Percentiles rank a stretch among this genome's conserved stretches.
Conservation (phyloP, 2,329 filamentous ascomycete genomes). For the Dactylellina drechsleri region DNA sequence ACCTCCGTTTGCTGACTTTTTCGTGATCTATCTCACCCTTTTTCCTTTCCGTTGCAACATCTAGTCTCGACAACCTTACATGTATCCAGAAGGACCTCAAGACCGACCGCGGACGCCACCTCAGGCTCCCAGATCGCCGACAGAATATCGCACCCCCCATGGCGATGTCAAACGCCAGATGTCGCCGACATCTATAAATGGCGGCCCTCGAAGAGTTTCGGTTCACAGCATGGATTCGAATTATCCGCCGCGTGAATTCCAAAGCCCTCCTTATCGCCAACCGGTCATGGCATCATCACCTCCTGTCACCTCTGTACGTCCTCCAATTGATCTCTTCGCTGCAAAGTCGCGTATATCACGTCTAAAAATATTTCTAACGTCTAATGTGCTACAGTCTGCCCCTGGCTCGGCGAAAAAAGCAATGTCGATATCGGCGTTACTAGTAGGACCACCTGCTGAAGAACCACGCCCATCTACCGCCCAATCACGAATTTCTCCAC, state of each 20-base stretch:
- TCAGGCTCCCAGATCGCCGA: constrained; percentile 48
- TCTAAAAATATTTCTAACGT: constrained; percentile 2
- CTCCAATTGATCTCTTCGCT: neutral
- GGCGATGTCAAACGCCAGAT: constrained; percentile 43
- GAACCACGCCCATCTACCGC: constrained; percentile 34
- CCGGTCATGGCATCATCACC: constrained; percentile 43
- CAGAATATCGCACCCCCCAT: constrained; percentile 46
- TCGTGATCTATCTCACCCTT: constrained; percentile 8
- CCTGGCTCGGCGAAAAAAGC: constrained; percentile 48
- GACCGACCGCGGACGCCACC: constrained; percentile 51
- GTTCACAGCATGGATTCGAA: constrained; percentile 46
- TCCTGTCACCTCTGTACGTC: constrained; percentile 34
- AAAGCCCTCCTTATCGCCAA: constrained; percentile 46
- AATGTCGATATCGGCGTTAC: constrained; percentile 52
- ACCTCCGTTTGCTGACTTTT: constrained; percentile 1
- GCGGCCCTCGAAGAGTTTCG: constrained; percentile 45
- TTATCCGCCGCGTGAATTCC: constrained; percentile 49
- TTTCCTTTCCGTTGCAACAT: constrained; percentile 20
- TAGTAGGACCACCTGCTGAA: constrained; percentile 36
- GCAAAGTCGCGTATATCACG: constrained; percentile 38
- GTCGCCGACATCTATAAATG: constrained; percentile 45
- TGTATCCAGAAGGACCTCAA: constrained; percentile 48
- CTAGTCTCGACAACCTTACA: constrained; percentile 46
- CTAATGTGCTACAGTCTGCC: constrained; percentile 31
- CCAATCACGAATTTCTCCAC: constrained; percentile 37